These are phyloP conservation scores for Calonectria henricotiae DNA, from an alignment of 2,329 filamentous ascomycete species.

Conservation along the genomic window DNA sequence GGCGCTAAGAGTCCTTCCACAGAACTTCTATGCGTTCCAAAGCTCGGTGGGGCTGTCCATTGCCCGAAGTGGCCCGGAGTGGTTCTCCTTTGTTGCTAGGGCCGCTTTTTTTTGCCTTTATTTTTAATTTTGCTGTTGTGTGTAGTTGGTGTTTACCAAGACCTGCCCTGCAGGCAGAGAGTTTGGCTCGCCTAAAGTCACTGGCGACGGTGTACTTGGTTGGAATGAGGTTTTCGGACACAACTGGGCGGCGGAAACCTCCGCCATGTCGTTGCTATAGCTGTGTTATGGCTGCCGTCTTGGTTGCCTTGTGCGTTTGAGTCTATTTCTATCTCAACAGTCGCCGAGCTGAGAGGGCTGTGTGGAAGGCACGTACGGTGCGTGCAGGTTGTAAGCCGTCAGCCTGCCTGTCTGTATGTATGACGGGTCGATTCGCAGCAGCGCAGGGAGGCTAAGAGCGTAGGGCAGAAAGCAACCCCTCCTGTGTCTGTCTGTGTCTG, in stretches of 20 bases:
- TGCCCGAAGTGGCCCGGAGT: conserved; percentile 31
- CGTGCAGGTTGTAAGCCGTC: conserved; percentile 1
- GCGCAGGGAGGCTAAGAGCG: conserved; percentile 31
- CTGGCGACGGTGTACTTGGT: conserved; percentile 37
- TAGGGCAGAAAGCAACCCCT: conserved; percentile 40
- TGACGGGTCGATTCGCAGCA: conserved; percentile 28
- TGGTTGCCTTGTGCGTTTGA: conserved; percentile 14
- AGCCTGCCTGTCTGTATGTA: conserved; percentile 27
- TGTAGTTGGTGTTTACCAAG: conserved; percentile 1
- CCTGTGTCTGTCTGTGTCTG: conserved; percentile 4
- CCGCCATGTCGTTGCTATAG: conserved; percentile 8
- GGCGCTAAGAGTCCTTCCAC: conserved; percentile 46
- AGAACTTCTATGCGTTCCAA: conserved; percentile 53
- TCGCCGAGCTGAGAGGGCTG: conserved; percentile 37
- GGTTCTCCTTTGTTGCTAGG: conserved; percentile 22
- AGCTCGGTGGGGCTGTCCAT: conserved; percentile 42
- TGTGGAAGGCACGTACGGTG: conserved; percentile 3
- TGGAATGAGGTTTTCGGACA: conserved; percentile 46
- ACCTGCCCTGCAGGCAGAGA: conserved; percentile 24
- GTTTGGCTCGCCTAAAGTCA: conserved; percentile 44
- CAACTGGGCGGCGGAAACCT: conserved; percentile 8
- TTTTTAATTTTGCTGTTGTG: conserved; percentile 4
- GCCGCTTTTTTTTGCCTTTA: conserved; percentile 28
- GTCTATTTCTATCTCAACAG: conserved; percentile 26
- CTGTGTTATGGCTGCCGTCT: neutral